A percentile compares a stretch with the other conserved stretches of the same genome.
Conservation (phyloP, 148 eudicot genomes). For the Vaccinium darrowii region DNA sequence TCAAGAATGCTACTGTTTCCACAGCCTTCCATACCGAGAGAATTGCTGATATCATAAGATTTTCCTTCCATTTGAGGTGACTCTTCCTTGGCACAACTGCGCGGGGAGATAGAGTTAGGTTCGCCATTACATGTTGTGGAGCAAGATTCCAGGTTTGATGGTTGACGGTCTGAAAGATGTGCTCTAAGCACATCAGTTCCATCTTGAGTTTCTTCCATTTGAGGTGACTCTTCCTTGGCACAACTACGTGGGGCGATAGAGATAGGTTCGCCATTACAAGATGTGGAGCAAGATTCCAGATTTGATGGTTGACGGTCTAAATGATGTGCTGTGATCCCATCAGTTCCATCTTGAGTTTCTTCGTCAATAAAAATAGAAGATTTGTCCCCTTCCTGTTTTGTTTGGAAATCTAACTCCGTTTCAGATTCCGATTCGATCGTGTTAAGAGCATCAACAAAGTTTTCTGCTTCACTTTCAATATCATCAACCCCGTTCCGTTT, state of each 20-base stretch:
- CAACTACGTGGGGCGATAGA: slow-evolving; percentile 18
- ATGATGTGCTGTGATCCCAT: slow-evolving; percentile 22
- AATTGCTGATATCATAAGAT: slow-evolving; percentile 20
- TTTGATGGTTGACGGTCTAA: slow-evolving; percentile 27
- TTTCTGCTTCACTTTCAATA: slow-evolving; percentile 79
- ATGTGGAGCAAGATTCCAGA: slow-evolving; percentile 23
- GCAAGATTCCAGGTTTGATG: slow-evolving; percentile 28
- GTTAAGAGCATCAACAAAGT: slow-evolving; percentile 85
- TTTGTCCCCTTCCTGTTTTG: slow-evolving; percentile 34
- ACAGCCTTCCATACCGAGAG: slow-evolving; percentile 13
- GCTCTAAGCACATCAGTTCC: slow-evolving; percentile 19
- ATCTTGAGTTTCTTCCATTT: slow-evolving; percentile 22
- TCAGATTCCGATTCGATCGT: slow-evolving; percentile 90
- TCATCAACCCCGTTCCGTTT: slow-evolving; percentile 48
- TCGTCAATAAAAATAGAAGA: slow-evolving; percentile 23
- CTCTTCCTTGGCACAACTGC: slow-evolving; percentile 25
- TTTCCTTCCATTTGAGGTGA: slow-evolving; percentile 24
- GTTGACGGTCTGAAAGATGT: slow-evolving; percentile 23
- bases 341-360: slow-evolving; percentile 21
- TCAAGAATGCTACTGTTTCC: slow-evolving; percentile 19
- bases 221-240: slow-evolving; percentile 25
- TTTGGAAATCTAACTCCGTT: slow-evolving; percentile 60
- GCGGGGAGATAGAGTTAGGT: slow-evolving; percentile 17
- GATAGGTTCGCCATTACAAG: slow-evolving; percentile 13
- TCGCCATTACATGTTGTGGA: slow-evolving; percentile 15